Evolutionary conservation across 345 rosid genomes (phyloP).

Genomic region (Acer saccharum): DNA sequence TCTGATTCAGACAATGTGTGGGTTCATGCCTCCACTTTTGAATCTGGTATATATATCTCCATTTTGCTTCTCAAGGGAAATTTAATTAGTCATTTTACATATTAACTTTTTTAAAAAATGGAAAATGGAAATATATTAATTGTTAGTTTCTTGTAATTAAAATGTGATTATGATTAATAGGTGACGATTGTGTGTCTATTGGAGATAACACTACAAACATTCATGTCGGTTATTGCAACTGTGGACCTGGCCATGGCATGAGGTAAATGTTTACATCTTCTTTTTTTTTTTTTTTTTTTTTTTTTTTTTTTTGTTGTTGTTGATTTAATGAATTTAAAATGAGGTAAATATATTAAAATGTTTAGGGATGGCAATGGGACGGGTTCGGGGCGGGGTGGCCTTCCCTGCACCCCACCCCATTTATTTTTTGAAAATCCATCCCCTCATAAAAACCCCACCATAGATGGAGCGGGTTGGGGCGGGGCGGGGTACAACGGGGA

Average conservation of each 20-base stretch:
- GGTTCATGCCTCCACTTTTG: conserved; percentile 19
- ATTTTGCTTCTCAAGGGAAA: not conserved
- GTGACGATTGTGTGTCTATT: conserved; percentile 39
- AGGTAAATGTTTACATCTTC: conserved; percentile 20
- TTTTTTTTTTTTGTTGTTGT: too few relatives aligned
- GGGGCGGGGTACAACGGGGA: too few relatives aligned
- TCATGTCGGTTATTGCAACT: conserved; percentile 5
- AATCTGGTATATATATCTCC: conserved; percentile 21
- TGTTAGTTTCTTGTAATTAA: not conserved
- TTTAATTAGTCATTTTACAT: too few relatives aligned
- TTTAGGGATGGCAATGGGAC: too few relatives aligned
- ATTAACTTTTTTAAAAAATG: too few relatives aligned
- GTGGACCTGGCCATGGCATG: conserved; percentile 42
- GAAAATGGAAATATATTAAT: not conserved
- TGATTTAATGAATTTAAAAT: not conserved
- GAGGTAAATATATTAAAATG: too few relatives aligned
- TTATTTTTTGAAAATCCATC: too few relatives aligned
- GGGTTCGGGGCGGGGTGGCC: too few relatives aligned
- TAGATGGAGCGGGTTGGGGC: too few relatives aligned
- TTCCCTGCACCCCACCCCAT: too few relatives aligned
- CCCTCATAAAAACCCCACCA: too few relatives aligned
- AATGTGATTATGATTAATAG: conserved; percentile 5
- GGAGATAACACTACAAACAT: conserved; percentile 12
- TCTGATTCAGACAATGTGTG: conserved; percentile 1
- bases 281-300: too few relatives aligned